Evolutionary conservation across 2,329 filamentous ascomycete genomes (phyloP).

Genomic region (Colletotrichum magnum): DNA sequence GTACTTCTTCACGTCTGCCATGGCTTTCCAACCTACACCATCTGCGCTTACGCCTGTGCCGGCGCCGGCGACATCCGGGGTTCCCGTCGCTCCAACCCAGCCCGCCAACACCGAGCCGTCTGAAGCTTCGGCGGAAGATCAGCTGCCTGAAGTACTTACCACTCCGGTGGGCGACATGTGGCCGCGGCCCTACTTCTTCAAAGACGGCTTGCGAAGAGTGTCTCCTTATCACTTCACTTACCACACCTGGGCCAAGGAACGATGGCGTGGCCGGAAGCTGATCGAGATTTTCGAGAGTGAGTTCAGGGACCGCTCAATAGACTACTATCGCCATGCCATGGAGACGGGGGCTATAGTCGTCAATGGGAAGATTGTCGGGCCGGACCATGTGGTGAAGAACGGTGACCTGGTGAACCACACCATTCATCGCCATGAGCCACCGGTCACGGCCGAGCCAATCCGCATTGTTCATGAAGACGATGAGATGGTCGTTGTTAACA

Average conservation of each 20-base stretch:
- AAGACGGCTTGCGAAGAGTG: constrained; percentile 86
- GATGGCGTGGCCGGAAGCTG: constrained; percentile 87
- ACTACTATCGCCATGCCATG: constrained; percentile 92
- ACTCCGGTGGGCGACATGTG: constrained; percentile 56
- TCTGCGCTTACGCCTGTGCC: neutral
- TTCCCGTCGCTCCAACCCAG: constrained; percentile 1
- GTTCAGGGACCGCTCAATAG: constrained; percentile 87
- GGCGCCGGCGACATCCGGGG: neutral
- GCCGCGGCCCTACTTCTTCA: constrained; percentile 83
- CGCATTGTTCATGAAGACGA: constrained; percentile 91
- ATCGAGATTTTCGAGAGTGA: constrained; percentile 92
- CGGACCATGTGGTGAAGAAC: constrained; percentile 83
- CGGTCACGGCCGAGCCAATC: constrained; percentile 85
- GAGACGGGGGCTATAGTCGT: constrained; percentile 83
- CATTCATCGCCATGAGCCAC: constrained; percentile 94
- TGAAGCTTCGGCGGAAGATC: constrained; percentile 13
- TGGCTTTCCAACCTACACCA: constrained; percentile 14
- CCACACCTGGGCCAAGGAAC: constrained; percentile 93
- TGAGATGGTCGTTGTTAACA: constrained; percentile 96
- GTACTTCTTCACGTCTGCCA: constrained; percentile 20
- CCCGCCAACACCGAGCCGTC: neutral
- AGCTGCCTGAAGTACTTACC: constrained; percentile 45
- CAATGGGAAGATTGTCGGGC: constrained; percentile 79
- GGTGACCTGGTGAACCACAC: constrained; percentile 94
- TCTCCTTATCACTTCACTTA: constrained; percentile 93